These are phyloP conservation scores for Hypoxylon sp. DNA, from an alignment of 2,329 filamentous ascomycete genomes.

Conservation along the genomic window DNA sequence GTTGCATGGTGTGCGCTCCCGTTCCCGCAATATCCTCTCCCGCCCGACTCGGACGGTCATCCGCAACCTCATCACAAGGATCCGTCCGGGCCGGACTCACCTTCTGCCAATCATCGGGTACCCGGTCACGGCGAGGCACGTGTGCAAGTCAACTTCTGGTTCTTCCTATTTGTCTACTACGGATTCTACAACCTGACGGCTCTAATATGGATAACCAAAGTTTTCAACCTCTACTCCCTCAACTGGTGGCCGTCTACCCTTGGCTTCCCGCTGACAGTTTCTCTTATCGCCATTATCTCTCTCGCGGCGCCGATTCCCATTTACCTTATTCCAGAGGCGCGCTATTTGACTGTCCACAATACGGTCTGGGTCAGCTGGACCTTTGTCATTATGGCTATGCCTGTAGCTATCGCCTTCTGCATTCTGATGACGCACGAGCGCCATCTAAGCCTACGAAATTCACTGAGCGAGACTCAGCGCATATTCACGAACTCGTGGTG, in stretches of 20 bases:
- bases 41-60: constrained; percentile 57
- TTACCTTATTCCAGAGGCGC: constrained; percentile 68
- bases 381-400: constrained; percentile 78
- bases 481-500: constrained; percentile 78
- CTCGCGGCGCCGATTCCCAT: constrained; percentile 72
- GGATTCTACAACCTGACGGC: constrained; percentile 78
- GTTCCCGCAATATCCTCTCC: constrained; percentile 73
- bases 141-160: constrained; percentile 79
- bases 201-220: constrained; percentile 78
- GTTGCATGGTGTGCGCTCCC: constrained; percentile 76
- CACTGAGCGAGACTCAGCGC: constrained; percentile 75
- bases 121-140: constrained; percentile 75
- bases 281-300: constrained; percentile 72
- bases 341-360: constrained; percentile 72
- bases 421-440: constrained; percentile 76
- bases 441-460: constrained; percentile 72
- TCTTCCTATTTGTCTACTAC: constrained; percentile 79
- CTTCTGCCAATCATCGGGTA: constrained; percentile 57
- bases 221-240: constrained; percentile 78
- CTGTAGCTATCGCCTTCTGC: constrained; percentile 74
- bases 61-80: constrained; percentile 35
- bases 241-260: constrained; percentile 79
- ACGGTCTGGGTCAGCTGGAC: constrained; percentile 79
- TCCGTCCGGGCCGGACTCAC: constrained; percentile 48
- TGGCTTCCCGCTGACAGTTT: constrained; percentile 75